Percentiles rank a stretch among this genome's conserved stretches.
These are phyloP conservation scores for Blastocystis hominis DNA, from an alignment of 352 stramenopile species.

Conservation along the genomic window DNA sequence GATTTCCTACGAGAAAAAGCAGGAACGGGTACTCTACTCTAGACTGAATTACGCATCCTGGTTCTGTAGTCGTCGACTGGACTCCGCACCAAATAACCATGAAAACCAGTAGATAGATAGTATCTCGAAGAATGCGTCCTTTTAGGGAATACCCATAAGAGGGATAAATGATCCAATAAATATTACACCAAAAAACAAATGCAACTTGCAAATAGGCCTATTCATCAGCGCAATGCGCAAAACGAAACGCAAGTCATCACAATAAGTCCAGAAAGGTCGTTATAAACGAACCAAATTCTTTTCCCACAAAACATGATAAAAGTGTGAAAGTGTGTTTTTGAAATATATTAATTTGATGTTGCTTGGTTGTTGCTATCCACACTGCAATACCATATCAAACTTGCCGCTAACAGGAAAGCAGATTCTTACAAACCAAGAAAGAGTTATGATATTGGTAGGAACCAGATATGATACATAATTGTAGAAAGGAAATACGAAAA, in stretches of 20 bases:
- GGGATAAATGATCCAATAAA: neutral
- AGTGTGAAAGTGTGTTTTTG: neutral
- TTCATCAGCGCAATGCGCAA: neutral
- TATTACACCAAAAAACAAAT: neutral
- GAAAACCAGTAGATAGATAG: neutral
- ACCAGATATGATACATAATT: neutral
- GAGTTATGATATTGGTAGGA: neutral
- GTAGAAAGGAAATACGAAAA: neutral
- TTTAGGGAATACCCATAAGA: neutral
- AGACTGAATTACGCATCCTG: slow-evolving; percentile 8
- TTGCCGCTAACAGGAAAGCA: too few relatives aligned
- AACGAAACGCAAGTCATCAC: neutral
- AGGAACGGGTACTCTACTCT: neutral
- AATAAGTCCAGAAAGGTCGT: neutral
- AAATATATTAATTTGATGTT: neutral
- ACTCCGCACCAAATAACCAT: slow-evolving; percentile 49
- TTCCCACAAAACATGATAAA: neutral
- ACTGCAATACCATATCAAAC: neutral
- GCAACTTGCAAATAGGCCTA: slow-evolving; percentile 25
- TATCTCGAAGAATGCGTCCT: neutral
- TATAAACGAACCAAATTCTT: neutral
- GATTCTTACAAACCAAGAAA: too few relatives aligned
- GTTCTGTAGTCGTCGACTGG: slow-evolving; percentile 2
- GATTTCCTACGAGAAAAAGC: neutral
- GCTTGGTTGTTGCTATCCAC: neutral